Evolutionary conservation across 306 rosid species (phyloP).

Genomic region (Myrica gale): DNA sequence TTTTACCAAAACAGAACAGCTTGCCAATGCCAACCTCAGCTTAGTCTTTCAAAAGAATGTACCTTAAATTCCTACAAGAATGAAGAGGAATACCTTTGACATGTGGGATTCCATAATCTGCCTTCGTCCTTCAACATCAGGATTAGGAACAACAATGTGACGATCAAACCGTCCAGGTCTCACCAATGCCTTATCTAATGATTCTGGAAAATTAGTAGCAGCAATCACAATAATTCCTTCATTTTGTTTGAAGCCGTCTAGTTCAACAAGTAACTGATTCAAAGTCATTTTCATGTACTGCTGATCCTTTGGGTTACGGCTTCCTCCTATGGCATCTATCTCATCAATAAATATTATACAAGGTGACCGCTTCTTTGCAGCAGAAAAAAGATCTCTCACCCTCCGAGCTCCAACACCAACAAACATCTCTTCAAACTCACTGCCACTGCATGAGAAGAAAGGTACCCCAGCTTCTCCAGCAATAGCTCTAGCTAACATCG

Average conservation of each 20-base stretch:
- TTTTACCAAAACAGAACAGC: neutral
- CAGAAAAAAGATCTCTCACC: slow-evolving; percentile 84
- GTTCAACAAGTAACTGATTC: slow-evolving; percentile 90
- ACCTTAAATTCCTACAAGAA: slow-evolving; percentile 1
- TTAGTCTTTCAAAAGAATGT: neutral
- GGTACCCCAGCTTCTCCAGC: slow-evolving; percentile 99
- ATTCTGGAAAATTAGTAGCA: slow-evolving; percentile 88
- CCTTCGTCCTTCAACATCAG: slow-evolving; percentile 94
- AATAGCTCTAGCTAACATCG: slow-evolving; percentile 94
- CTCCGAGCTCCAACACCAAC: slow-evolving; percentile 98
- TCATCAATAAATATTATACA: slow-evolving; percentile 93
- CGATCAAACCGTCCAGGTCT: slow-evolving; percentile 98
- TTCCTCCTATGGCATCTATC: slow-evolving; percentile 95
- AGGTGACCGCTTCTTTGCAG: slow-evolving; percentile 89
- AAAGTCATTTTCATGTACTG: slow-evolving; percentile 82
- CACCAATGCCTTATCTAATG: slow-evolving; percentile 85
- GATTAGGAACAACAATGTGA: slow-evolving; percentile 83
- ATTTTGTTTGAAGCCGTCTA: slow-evolving; percentile 95
- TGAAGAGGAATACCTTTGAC: slow-evolving; percentile 64
- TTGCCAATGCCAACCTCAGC: slow-evolving; percentile 14
- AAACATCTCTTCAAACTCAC: slow-evolving; percentile 95
- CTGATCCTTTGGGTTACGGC: slow-evolving; percentile 70
- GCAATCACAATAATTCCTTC: slow-evolving; percentile 96
- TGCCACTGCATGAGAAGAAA: slow-evolving; percentile 88
- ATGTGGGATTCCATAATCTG: slow-evolving; percentile 87